A percentile compares a stretch with the other conserved stretches of the same genome.
Conservation (phyloP, 441 rosid species). For the Pelargonium australe region DNA sequence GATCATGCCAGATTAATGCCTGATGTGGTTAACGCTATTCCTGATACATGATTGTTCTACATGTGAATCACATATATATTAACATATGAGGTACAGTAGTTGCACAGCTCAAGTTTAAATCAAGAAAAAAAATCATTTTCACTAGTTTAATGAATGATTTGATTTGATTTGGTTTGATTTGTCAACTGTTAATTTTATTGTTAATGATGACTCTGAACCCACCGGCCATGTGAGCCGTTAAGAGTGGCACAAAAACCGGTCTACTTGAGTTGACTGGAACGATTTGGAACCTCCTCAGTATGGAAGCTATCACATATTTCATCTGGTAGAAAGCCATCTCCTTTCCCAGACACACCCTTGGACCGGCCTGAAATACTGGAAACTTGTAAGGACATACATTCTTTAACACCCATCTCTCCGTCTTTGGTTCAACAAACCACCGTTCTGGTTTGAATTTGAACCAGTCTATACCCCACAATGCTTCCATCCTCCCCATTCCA, state of each 20-base stretch:
- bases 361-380: slow-evolving; percentile 62
- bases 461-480: slow-evolving; percentile 51
- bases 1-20: not conserved
- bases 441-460: slow-evolving; percentile 43
- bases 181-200: slow-evolving; percentile 27
- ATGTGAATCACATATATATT: not conserved
- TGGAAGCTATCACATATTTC: slow-evolving; percentile 51
- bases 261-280: slow-evolving; percentile 28
- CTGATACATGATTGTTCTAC: slow-evolving; percentile 1
- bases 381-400: slow-evolving; percentile 39
- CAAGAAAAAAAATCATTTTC: not conserved
- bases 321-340: slow-evolving; percentile 57
- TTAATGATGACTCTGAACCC: slow-evolving; percentile 53
- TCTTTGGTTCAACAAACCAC: slow-evolving; percentile 27
- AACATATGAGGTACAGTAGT: not conserved
- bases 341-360: slow-evolving; percentile 54
- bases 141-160: not conserved
- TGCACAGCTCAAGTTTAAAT: not conserved
- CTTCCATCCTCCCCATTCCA: slow-evolving; percentile 54
- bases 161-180: not conserved
- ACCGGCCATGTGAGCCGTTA: slow-evolving; percentile 89
- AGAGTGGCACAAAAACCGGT: slow-evolving; percentile 58
- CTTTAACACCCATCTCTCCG: slow-evolving; percentile 25
- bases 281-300: slow-evolving; percentile 42
- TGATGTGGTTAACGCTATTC: not conserved